Base-by-base conservation (phyloP, 139 green algal genomes). In the Nannochloris sp. region DNA sequence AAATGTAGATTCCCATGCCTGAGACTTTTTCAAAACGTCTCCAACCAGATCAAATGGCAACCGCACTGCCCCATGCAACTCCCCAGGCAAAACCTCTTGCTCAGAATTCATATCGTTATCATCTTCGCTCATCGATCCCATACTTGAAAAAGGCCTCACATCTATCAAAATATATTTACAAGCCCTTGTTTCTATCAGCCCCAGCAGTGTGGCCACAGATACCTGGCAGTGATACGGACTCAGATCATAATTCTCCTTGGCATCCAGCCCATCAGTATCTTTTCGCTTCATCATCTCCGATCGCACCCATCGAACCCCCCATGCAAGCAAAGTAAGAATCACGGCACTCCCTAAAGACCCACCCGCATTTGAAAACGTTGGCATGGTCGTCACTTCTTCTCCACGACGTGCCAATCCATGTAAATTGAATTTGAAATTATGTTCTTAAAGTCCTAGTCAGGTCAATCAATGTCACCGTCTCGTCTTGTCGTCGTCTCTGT, bases 291-390 rank as follows among this genome's bases (percentile, higher is more conserved):
- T 37, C 14, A 61, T 44, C 50, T 77, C 70, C 18, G n/a, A 60
- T 3, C 78, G 54, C 37, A 85, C 21, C 56, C 76, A 78, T 3
- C 78, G 58, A 21, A 85, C 77, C 1, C 66, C 74, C 79, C 79
- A 86, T 6, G 79, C 79, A 37, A 86, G 71, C 46, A 85, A 21
- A 5, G 78, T 86, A 8, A 86, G 75, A 5, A 76, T 48, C 8
- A 81, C n/a, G 18, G 79, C 79, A n/a, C 61, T 79, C 15, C 64
- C 81, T 16, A 86, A 40, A 12, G 78, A 85, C 19, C 79, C 79
- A 12, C 79, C 79, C 1, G 77, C 68, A 27, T 85, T 85, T 43
- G 62, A 78, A n/a, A 82, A 34, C 23, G 50, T 53, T 12, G 46
- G 46, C 46, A 53, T 53, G 16, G 46, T 53, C 16, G 16, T 53